Conservation (phyloP, 305 asterid species). For the Galium porrigens region DNA sequence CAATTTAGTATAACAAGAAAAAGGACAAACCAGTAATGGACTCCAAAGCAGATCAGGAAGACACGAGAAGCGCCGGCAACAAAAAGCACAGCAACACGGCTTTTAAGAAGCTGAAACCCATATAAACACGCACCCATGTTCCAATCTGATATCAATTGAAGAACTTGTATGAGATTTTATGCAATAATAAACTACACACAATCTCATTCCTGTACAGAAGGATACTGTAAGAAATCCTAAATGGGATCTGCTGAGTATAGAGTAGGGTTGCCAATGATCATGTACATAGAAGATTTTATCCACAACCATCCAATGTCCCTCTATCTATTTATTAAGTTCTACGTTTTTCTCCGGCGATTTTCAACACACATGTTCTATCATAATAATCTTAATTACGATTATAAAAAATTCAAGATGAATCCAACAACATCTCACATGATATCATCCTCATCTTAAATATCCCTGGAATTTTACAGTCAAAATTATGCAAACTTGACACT, state of each 20-base stretch:
- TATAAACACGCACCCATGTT: constrained; percentile 94
- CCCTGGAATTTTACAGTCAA: too few relatives aligned
- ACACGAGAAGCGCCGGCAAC: constrained; percentile 87
- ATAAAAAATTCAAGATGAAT: too few relatives aligned
- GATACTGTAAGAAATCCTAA: not conserved
- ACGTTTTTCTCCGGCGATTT: too few relatives aligned
- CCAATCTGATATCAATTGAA: constrained; percentile 51
- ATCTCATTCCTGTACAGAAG: constrained; percentile 1
- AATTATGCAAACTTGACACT: not conserved
- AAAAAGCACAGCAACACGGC: constrained; percentile 78
- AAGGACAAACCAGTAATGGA: constrained; percentile 77
- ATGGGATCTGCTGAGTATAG: not conserved
- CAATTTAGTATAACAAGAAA: constrained; percentile 13
- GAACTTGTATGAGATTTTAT: constrained; percentile 7
- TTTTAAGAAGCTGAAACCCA: constrained; percentile 90
- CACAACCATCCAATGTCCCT: not conserved
- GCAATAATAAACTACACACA: constrained; percentile 3
- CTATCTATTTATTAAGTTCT: too few relatives aligned
- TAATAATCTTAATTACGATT: too few relatives aligned
- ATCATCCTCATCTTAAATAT: too few relatives aligned
- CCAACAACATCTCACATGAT: too few relatives aligned
- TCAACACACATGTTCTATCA: too few relatives aligned
- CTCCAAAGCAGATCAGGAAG: constrained; percentile 93
- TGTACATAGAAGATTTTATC: too few relatives aligned
- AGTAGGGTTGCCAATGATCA: not conserved